Evolutionary conservation across 2,329 filamentous ascomycete genomes (phyloP).

Genomic region (Penicillium oxalicum): DNA sequence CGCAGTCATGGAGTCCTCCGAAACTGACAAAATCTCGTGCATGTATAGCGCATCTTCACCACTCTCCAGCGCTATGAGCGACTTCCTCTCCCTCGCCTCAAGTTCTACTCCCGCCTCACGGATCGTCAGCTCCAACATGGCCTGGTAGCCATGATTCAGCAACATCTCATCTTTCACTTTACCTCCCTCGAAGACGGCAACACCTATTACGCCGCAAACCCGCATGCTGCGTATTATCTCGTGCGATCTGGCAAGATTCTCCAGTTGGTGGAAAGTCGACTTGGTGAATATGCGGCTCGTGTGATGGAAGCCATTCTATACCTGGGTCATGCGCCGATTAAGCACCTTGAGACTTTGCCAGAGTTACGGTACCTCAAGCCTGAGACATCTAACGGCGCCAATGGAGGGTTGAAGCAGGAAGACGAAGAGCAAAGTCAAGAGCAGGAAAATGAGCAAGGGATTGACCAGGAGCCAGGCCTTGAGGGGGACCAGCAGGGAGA

Average conservation of each 20-base stretch:
- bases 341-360: constrained; percentile 40
- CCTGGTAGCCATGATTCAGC: constrained; percentile 77
- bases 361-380: constrained; percentile 25
- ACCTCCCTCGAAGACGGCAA: constrained; percentile 56
- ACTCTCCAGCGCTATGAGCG: constrained; percentile 73
- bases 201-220: constrained; percentile 79
- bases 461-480: neutral
- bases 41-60: constrained; percentile 70
- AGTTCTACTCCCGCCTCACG: constrained; percentile 65
- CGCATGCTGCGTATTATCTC: constrained; percentile 72
- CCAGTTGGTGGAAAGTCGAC: constrained; percentile 64
- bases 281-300: constrained; percentile 67
- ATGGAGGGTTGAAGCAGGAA: constrained; percentile 19
- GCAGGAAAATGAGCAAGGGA: too few species aligned
- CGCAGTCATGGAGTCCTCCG: neutral
- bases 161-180: constrained; percentile 74
- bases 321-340: constrained; percentile 64
- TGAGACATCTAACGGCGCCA: constrained; percentile 21
- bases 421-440: neutral
- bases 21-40: constrained; percentile 6
- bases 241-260: constrained; percentile 76
- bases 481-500: neutral
- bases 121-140: constrained; percentile 73
- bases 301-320: constrained; percentile 69
- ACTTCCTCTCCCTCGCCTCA: constrained; percentile 63